Base-by-base conservation (phyloP, 805 yeast species). In the Debaryomyces prosopidis region DNA sequence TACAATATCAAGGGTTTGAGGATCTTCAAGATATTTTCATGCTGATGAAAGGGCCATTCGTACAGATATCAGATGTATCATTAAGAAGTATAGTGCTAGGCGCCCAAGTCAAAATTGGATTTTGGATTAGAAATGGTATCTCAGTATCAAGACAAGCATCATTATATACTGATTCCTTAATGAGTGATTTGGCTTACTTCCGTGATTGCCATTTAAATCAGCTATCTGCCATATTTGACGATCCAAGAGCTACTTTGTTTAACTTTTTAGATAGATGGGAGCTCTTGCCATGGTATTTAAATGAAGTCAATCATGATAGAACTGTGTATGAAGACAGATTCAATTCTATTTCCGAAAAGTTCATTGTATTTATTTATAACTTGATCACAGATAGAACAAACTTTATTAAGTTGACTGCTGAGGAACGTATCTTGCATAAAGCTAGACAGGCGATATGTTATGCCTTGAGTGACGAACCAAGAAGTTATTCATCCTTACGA, bases 51-150 rank as follows among this genome's bases (percentile, higher is more conserved):
- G 45, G 58, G 9, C 79, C 78, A 39, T 73, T 78, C 47, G 52
- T 77, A 43, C 60, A 60, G 3, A 69, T 82, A 14, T 71, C 86
- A 0, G 89, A 84, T 59, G 69, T 76, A 42, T 74, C 85, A 0
- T 59, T 86, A 40, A 73, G 86, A 58, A 76, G 84, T 12, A 66
- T 82, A 27, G 89, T 84, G 1, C 65, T 85, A 26, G 74, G 79
- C 15, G 65, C 83, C 3, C 92, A 86, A 55, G 78, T 84, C 2
- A 76, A 75, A 28, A 66, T 78, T 1, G 87, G 87, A 1, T 80
- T 79, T 49, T 86, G 94, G 94, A 77, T 86, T 2, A 76, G 92
- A 65, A 86, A 86, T 55, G 94, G 94, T 16, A 57, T 69, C 42
- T 71, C 78, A 5, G 78, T 75, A 1, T 61, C 80, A 3, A 70